These are phyloP conservation scores for Colletotrichum karsti DNA, from an alignment of 2,329 filamentous ascomycete genomes.

Conservation along the genomic window DNA sequence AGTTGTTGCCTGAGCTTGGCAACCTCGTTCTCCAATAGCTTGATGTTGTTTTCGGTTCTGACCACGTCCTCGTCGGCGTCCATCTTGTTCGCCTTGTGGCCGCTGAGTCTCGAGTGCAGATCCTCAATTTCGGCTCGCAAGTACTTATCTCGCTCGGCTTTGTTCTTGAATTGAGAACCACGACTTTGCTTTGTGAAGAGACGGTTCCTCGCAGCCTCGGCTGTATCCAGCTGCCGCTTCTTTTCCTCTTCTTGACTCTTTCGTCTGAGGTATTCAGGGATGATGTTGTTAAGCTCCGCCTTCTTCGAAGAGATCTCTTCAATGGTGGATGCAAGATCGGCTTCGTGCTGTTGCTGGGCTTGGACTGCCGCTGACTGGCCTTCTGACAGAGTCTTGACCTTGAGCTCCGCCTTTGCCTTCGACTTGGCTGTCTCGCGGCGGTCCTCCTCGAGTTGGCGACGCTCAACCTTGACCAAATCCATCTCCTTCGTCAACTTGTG, in stretches of 20 bases:
- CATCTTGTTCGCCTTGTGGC: slow-evolving; percentile 84
- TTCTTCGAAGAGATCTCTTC: slow-evolving; percentile 80
- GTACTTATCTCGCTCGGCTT: slow-evolving; percentile 87
- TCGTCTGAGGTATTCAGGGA: slow-evolving; percentile 78
- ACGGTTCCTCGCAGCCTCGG: slow-evolving; percentile 78
- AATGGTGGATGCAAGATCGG: slow-evolving; percentile 77
- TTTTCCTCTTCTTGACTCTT: slow-evolving; percentile 77
- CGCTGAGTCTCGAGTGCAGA: slow-evolving; percentile 77
- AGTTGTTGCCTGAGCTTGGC: slow-evolving; percentile 75
- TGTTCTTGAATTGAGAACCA: slow-evolving; percentile 86
- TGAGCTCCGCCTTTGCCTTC: slow-evolving; percentile 86
- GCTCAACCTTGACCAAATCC: slow-evolving; percentile 85
- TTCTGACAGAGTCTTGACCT: slow-evolving; percentile 83
- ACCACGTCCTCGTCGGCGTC: slow-evolving; percentile 86
- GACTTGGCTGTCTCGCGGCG: slow-evolving; percentile 81
- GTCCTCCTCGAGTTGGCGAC: slow-evolving; percentile 88
- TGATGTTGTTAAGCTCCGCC: slow-evolving; percentile 75
- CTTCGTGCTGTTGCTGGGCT: slow-evolving; percentile 74
- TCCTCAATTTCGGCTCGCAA: slow-evolving; percentile 83
- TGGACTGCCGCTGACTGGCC: slow-evolving; percentile 82
- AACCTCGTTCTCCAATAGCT: slow-evolving; percentile 77
- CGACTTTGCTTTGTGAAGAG: slow-evolving; percentile 93
- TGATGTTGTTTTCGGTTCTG: slow-evolving; percentile 75
- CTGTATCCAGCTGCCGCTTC: slow-evolving; percentile 77
- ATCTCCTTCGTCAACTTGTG: slow-evolving; percentile 82